These are phyloP conservation scores for Daldinia grandis DNA, from an alignment of 495 filamentous ascomycete species.

Conservation along the genomic window DNA sequence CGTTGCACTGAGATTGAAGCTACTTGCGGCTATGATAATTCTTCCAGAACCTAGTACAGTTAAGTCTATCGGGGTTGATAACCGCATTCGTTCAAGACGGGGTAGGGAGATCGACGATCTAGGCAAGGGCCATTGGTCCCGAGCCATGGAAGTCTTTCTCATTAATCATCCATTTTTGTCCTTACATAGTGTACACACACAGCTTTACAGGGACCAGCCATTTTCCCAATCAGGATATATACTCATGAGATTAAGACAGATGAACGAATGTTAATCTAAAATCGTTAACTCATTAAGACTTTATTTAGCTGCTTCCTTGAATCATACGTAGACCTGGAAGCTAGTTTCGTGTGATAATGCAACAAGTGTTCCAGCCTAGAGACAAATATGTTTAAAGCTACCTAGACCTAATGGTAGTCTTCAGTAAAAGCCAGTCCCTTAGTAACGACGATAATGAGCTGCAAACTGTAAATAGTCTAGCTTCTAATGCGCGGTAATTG, in stretches of 20 bases:
- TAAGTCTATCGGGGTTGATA: constrained; percentile 36
- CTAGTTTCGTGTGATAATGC: background rate
- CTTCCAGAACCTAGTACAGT: constrained; percentile 33
- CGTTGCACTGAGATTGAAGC: constrained; percentile 22
- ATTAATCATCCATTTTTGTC: constrained; percentile 38
- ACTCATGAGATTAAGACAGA: constrained; percentile 16
- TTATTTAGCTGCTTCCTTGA: background rate
- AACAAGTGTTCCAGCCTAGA: background rate
- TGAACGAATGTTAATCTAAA: constrained; percentile 8
- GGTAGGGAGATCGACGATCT: constrained; percentile 43
- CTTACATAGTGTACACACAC: too few species aligned
- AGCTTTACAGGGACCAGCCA: constrained; percentile 13
- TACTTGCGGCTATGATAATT: constrained; percentile 29
- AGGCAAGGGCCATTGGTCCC: constrained; percentile 40
- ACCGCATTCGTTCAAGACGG: constrained; percentile 38
- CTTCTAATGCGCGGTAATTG: constrained; percentile 2
- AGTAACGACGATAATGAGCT: constrained; percentile 3
- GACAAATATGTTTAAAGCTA: background rate
- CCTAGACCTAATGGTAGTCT: background rate
- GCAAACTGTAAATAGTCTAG: constrained; percentile 10
- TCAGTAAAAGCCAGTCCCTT: background rate
- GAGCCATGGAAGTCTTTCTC: constrained; percentile 39
- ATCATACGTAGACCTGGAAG: background rate
- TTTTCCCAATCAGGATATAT: constrained; percentile 26
- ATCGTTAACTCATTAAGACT: constrained; percentile 5